Conservation (phyloP, 306 rosid species). For the Rosa chinensis region DNA sequence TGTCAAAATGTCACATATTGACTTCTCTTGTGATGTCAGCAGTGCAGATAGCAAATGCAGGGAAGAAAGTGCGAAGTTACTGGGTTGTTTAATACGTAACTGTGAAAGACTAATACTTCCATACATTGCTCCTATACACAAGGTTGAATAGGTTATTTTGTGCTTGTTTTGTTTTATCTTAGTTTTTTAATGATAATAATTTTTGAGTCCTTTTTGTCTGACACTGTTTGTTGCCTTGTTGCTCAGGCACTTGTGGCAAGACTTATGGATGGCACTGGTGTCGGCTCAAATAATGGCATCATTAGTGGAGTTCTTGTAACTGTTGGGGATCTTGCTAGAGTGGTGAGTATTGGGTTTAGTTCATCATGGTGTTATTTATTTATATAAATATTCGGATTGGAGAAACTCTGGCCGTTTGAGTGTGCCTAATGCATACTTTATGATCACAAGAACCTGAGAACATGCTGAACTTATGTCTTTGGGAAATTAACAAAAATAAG, state of each 20-base stretch:
- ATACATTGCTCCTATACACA: slow-evolving; percentile 91
- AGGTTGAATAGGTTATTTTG: slow-evolving; percentile 49
- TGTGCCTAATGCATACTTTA: neutral
- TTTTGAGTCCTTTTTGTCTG: slow-evolving; percentile 17
- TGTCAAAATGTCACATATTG: slow-evolving; percentile 25
- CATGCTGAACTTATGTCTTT: neutral
- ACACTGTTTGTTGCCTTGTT: slow-evolving; percentile 26
- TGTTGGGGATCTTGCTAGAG: slow-evolving; percentile 98
- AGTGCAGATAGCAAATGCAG: slow-evolving; percentile 99
- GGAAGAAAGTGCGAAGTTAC: slow-evolving; percentile 97
- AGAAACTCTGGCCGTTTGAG: neutral
- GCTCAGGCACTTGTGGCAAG: slow-evolving; percentile 91
- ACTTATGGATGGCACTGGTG: slow-evolving; percentile 63
- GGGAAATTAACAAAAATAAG: neutral
- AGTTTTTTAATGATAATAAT: neutral
- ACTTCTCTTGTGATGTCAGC: slow-evolving; percentile 55
- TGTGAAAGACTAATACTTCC: slow-evolving; percentile 94
- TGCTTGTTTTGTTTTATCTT: slow-evolving; percentile 13
- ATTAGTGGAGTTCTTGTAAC: slow-evolving; percentile 97
- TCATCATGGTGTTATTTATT: neutral
- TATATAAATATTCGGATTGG: neutral
- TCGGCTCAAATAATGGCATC: slow-evolving; percentile 75
- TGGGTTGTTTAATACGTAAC: slow-evolving; percentile 92
- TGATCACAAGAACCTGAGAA: slow-evolving; percentile 7
- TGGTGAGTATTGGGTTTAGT: slow-evolving; percentile 62